Evolutionary conservation across 345 rosid species (phyloP), one percentile per base, ranked within the genome.

Genomic region (Firmiana major): DNA sequence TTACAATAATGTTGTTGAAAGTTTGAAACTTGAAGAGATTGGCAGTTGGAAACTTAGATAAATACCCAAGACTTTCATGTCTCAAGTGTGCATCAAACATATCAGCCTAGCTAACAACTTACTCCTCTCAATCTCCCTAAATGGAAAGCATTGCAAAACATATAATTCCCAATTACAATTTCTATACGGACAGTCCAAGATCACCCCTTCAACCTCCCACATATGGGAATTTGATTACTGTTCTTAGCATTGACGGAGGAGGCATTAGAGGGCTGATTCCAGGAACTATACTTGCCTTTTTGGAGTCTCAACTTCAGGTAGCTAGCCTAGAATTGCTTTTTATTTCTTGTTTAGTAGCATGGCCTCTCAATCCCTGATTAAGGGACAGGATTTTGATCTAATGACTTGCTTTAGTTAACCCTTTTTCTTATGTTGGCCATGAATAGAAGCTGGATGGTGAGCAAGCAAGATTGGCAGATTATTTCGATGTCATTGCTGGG

Each of bases 201-300:
- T 82, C 89, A 26, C 90, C 90, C 40, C 77, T 88, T 7, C 93
- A 89, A 45, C 90, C 90, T 43, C 91, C 92, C 4, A 85, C 90
- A 19, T 81, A 72, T 55, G 92, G 93, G 70, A 81, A 83, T 75
- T 59, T 83, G 40, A 54, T 93, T 45, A 93, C 93, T n/a, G 68
- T 93, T 66, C 96, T 91, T 16, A 88, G 93, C 80, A 91, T 91
- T 11, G 97, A 93, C 36, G 97, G 97, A 5, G 97, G 97, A 28
- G 97, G 97, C 9, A 85, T 91, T 17, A 84, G 94, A 85, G 97
- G 97, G 51, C 57, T 93, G 10, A 88, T 93, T 57, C 97, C 97
- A 0, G 92, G 84, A 34, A 81, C 80, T 13, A 89, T 93, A 8
- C 93, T 93, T 19, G 82, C 80, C 55, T 87, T 88, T 65, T 80